Conservation (phyloP, 768 basidiomycete species). For the Neoboletus brunneissimus region DNA sequence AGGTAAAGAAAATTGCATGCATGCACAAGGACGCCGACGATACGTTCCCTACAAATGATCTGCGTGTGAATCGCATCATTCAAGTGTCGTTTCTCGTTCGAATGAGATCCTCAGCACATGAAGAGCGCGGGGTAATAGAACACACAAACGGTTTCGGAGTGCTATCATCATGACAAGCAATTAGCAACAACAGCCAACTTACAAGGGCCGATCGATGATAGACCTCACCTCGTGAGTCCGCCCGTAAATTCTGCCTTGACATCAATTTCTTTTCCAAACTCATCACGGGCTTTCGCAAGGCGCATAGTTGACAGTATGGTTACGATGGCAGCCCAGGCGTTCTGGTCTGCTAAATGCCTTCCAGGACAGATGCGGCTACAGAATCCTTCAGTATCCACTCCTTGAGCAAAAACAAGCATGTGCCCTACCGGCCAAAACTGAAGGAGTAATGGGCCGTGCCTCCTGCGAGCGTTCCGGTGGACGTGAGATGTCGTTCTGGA, state of each 20-base stretch:
- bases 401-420: neutral
- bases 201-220: neutral
- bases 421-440: conserved; percentile 29
- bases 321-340: conserved; percentile 32
- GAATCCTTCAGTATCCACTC: neutral
- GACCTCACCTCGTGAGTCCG: conserved; percentile 20
- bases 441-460: conserved; percentile 4
- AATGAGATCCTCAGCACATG: conserved; percentile 15
- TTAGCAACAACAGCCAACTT: too few relatives aligned
- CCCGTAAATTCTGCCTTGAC: conserved; percentile 24
- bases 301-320: conserved; percentile 30
- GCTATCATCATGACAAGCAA: conserved; percentile 4
- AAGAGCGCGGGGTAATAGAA: conserved; percentile 18
- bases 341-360: conserved; percentile 31
- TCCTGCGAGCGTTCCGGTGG: conserved; percentile 13
- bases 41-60: too few relatives aligned
- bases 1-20: too few relatives aligned
- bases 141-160: conserved; percentile 26
- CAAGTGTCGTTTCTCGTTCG: neutral
- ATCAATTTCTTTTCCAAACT: conserved; percentile 32
- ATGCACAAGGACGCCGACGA: too few relatives aligned
- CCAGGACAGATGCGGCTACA: conserved; percentile 36
- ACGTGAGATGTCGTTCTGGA: conserved; percentile 52
- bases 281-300: conserved; percentile 27
- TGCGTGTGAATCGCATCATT: too few relatives aligned